A percentile compares a stretch with the other conserved stretches of the same genome.
These are phyloP conservation scores for Myriangium duriaei DNA, from an alignment of 2,329 filamentous ascomycete genomes.

Conservation along the genomic window DNA sequence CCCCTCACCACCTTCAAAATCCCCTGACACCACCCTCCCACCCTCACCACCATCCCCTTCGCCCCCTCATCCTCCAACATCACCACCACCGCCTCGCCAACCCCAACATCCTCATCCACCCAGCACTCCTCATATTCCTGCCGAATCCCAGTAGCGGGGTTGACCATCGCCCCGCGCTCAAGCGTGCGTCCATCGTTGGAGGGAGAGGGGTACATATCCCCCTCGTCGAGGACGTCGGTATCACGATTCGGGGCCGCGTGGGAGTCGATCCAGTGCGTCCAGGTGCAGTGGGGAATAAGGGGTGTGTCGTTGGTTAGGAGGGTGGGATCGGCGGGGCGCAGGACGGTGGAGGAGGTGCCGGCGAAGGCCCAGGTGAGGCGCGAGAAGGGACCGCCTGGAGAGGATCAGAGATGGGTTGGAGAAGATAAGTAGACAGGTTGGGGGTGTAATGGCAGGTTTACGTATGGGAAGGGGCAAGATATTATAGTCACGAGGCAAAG, in stretches of 20 bases:
- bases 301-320: conserved; percentile 1
- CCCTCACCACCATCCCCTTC: conserved; percentile 40
- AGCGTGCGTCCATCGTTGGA: conserved; percentile 28
- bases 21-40: conserved; percentile 46
- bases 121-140: conserved; percentile 57
- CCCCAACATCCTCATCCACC: conserved; percentile 34
- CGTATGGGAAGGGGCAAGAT: not conserved
- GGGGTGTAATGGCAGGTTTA: not conserved
- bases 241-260: conserved; percentile 22
- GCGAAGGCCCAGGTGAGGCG: conserved; percentile 55
- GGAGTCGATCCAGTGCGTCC: conserved; percentile 50
- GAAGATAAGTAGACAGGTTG: not conserved
- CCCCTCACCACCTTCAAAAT: conserved; percentile 42
- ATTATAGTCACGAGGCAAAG: no score
- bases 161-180: conserved; percentile 49
- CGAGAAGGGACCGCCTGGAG: conserved; percentile 19
- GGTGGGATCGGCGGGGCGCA: conserved; percentile 12
- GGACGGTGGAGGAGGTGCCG: conserved; percentile 37
- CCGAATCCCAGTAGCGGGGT: conserved; percentile 40
- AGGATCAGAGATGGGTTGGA: conserved; percentile 1
- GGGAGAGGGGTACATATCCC: conserved; percentile 38
- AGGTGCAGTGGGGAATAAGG: conserved; percentile 27
- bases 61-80: conserved; percentile 32
- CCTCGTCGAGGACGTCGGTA: conserved; percentile 39
- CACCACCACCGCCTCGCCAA: conserved; percentile 13